Percentiles rank a stretch among this genome's conserved stretches.
Evolutionary conservation across 2,329 filamentous ascomycete species (phyloP).

Genomic region (Bisporella sp.): DNA sequence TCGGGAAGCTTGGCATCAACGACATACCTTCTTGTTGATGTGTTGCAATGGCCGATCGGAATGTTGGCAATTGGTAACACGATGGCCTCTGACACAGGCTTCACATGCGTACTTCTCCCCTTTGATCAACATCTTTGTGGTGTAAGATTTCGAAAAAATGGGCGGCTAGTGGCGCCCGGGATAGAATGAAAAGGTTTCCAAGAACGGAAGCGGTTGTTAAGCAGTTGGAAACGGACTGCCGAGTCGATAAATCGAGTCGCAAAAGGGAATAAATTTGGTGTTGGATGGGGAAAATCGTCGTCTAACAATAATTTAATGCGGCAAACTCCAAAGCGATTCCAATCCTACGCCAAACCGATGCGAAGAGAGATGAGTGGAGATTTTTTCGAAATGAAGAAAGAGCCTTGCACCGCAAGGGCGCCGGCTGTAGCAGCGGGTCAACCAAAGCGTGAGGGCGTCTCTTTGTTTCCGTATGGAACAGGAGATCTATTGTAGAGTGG

Average conservation of each 20-base stretch:
- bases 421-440: slow-evolving; percentile 27
- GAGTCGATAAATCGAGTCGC: slow-evolving; percentile 29
- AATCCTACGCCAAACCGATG: slow-evolving; percentile 25
- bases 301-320: slow-evolving; percentile 21
- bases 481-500: slow-evolving; percentile 13
- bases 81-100: slow-evolving; percentile 86
- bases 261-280: slow-evolving; percentile 4
- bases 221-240: slow-evolving; percentile 27
- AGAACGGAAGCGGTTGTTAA: slow-evolving; percentile 19
- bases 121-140: slow-evolving; percentile 66
- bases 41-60: slow-evolving; percentile 84
- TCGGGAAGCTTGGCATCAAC: background rate
- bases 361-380: slow-evolving; percentile 12
- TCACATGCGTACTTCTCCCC: slow-evolving; percentile 98
- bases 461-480: slow-evolving; percentile 20
- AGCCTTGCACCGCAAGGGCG: slow-evolving; percentile 29
- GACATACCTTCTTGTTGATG: slow-evolving; percentile 75
- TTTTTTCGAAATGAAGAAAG: slow-evolving; percentile 14
- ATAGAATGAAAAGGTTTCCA: slow-evolving; percentile 12
- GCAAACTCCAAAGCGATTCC: slow-evolving; percentile 17
- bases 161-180: background rate
- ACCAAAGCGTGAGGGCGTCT: slow-evolving; percentile 23
- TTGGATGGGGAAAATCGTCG: slow-evolving; percentile 2
- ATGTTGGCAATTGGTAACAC: slow-evolving; percentile 98
- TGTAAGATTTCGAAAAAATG: slow-evolving; percentile 6